phyloP scores from a whole-genome alignment of 2,329 filamentous ascomycete species.

The Ascochyta pisi region DNA sequence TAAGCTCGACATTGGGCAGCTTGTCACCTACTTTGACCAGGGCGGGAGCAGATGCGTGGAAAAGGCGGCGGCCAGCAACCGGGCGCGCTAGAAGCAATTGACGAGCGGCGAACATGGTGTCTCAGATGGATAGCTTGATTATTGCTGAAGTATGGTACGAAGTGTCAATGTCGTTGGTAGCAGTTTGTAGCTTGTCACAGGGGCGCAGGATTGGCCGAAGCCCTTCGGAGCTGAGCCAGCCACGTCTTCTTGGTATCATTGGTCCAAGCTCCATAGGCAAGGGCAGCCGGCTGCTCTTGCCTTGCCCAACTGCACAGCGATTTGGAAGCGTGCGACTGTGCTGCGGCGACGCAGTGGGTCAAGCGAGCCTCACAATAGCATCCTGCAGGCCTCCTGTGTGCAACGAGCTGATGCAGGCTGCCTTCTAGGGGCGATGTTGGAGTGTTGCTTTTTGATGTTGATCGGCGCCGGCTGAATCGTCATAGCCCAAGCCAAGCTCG shows the following conservation, averaged over 20 bases:
- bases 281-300: constrained; percentile 5
- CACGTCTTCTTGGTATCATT: constrained; percentile 1
- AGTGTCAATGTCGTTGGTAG: constrained; percentile 19
- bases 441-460: constrained; percentile 15
- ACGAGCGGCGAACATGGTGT: constrained; percentile 33
- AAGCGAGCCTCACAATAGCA: neutral
- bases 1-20: constrained; percentile 77
- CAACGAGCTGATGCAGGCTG: constrained; percentile 9
- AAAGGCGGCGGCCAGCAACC: constrained; percentile 49
- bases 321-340: neutral
- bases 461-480: constrained; percentile 16
- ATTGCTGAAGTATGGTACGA: constrained; percentile 2
- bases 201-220: constrained; percentile 5
- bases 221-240: constrained; percentile 12
- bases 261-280: constrained; percentile 11
- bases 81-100: constrained; percentile 33
- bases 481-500: constrained; percentile 14
- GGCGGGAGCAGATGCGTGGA: constrained; percentile 69
- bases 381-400: neutral
- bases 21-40: constrained; percentile 79
- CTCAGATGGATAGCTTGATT: constrained; percentile 7
- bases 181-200: constrained; percentile 4
- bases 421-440: constrained; percentile 4
- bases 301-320: neutral
- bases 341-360: neutral